Evolutionary conservation across 345 rosid species (phyloP).

Genomic region (Moringa oleifera): DNA sequence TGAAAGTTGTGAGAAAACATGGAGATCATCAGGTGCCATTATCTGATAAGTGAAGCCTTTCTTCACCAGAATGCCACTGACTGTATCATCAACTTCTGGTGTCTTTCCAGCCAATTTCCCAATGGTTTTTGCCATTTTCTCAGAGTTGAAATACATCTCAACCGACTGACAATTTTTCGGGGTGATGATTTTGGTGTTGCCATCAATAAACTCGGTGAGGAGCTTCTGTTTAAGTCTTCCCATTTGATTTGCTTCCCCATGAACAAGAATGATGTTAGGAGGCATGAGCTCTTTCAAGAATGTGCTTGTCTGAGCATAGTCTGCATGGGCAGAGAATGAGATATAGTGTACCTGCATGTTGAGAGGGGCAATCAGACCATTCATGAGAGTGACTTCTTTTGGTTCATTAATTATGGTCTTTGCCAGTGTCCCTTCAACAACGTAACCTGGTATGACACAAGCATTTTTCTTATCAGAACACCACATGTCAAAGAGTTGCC

Average conservation of each 20-base stretch:
- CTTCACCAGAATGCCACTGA: constrained; percentile 80
- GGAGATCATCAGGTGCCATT: constrained; percentile 96
- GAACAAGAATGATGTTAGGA: constrained; percentile 90
- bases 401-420: constrained; percentile 86
- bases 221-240: constrained; percentile 91
- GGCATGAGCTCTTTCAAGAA: constrained; percentile 92
- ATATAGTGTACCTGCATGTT: constrained; percentile 92
- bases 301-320: constrained; percentile 91
- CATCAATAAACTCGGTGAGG: constrained; percentile 61
- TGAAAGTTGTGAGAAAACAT: constrained; percentile 88
- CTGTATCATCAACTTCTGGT: constrained; percentile 73
- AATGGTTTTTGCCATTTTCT: constrained; percentile 89
- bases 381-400: constrained; percentile 90
- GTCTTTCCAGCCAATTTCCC: constrained; percentile 82
- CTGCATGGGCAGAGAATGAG: constrained; percentile 94
- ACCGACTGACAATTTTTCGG: constrained; percentile 94
- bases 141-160: constrained; percentile 77
- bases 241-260: constrained; percentile 93
- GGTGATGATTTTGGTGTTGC: constrained; percentile 72
- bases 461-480: constrained; percentile 87
- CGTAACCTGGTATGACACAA: constrained; percentile 82
- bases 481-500: constrained; percentile 93
- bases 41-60: constrained; percentile 93
- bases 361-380: constrained; percentile 82
- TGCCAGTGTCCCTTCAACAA: constrained; percentile 78